Percentiles rank a stretch among this genome's conserved stretches.
These are phyloP conservation scores for Nidula niveotomentosa DNA, from an alignment of 1,284 basidiomycete species.

Conservation along the genomic window DNA sequence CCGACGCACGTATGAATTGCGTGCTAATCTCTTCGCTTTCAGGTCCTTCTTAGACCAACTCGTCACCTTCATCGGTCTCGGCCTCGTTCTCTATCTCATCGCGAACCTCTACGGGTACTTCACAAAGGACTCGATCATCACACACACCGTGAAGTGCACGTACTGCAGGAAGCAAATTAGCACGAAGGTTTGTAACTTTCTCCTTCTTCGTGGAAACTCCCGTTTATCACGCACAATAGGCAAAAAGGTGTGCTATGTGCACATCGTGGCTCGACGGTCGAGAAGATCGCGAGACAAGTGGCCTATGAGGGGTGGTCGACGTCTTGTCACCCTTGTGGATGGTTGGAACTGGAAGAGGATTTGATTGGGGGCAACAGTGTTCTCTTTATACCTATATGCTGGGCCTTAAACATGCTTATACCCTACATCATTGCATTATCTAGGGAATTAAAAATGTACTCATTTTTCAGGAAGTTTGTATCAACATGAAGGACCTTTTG, in stretches of 20 bases:
- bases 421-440: no score
- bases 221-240: constrained; percentile 6
- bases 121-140: constrained; percentile 33
- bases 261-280: constrained; percentile 24
- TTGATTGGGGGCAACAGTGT: no score
- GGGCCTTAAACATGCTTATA: no score
- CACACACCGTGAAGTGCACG: constrained; percentile 27
- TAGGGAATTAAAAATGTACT: no score
- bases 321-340: no score
- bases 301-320: no score
- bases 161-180: constrained; percentile 36
- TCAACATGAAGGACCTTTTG: no score
- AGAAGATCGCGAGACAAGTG: constrained; percentile 14
- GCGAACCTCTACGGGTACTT: constrained; percentile 28
- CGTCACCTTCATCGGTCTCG: constrained; percentile 31
- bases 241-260: constrained; percentile 20
- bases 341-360: no score
- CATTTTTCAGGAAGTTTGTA: no score
- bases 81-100: constrained; percentile 27
- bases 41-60: constrained; percentile 28
- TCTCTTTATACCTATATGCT: no score
- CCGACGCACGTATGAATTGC: not conserved
- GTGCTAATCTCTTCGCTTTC: not conserved
- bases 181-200: constrained; percentile 22
- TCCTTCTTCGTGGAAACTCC: not conserved